Base-by-base conservation (phyloP, 441 rosid species). In the Cnidoscolus chayamansa region DNA sequence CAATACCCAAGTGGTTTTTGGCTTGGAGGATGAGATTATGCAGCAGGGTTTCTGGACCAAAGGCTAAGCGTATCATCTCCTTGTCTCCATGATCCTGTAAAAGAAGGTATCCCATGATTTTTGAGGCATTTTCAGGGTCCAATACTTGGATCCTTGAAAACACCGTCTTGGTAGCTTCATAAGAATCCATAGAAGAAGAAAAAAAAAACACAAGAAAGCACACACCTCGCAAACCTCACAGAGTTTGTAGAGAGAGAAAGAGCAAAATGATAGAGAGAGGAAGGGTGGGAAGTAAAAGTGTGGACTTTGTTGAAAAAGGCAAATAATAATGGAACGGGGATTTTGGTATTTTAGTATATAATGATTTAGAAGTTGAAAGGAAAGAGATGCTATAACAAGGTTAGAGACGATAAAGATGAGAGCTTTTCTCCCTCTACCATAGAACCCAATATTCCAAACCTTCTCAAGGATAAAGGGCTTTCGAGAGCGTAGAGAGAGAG, bases 111-210 rank as follows among this genome's bases (percentile, higher is more conserved):
- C 98, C 97, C 94, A 94, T 92, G 85, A 94, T 94, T 85, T 89
- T 94, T 56, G 97, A 92, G 10, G 97, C 97, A 86, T 89, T 94
- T 43, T 94, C 98, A 45, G 92, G 93, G 78, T 94, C 98, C 69
- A 88, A 63, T 63, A 67, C 79, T 68, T 92, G 95, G 84, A 94
- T 92, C 83, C 97, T 82, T 12, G 96, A 91, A 77, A 89, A 87
- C 35, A 94, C 97, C 71, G 80, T 81, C 76, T 91, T 86, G 30
- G 95, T 89, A 76, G 98, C 97, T 87, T 94, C 98, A 71, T 87
- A 91, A 35, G 84, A 84, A 87, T 94, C 97, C 98, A 94, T 94
- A 85, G 82, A 10, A 59, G 40, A 37, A 25, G 25, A 25, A 25
- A 25, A 25, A 25, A 19, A 40, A 43, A 13, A 25, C 10, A 30